Evolutionary conservation across 78 protist species (phyloP).

Genomic region (Dictyostelium firmibasis): DNA sequence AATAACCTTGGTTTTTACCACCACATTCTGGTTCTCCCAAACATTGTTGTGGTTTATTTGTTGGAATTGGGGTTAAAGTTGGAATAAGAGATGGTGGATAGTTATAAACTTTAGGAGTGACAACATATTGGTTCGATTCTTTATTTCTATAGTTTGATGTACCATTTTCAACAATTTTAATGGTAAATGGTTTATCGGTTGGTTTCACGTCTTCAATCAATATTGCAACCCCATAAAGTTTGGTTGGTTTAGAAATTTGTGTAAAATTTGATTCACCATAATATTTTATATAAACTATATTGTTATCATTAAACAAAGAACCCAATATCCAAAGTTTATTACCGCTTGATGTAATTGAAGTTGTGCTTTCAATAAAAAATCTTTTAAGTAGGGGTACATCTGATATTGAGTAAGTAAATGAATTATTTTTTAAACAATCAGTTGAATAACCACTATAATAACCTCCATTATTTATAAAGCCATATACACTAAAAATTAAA

Average conservation of each 20-base stretch:
- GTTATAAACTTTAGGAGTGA: not conserved
- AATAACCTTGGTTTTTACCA: not conserved
- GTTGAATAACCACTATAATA: slow-evolving; percentile 5
- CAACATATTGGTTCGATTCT: not conserved
- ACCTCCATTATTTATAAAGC: not conserved
- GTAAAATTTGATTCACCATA: not conserved
- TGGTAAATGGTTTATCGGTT: not conserved
- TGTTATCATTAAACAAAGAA: not conserved
- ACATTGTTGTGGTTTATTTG: not conserved
- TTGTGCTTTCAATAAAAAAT: not conserved
- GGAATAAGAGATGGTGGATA: not conserved
- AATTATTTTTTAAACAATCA: not conserved
- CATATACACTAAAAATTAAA: not conserved
- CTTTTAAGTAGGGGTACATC: not conserved
- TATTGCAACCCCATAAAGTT: not conserved
- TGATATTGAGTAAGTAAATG: not conserved
- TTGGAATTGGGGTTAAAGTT: not conserved
- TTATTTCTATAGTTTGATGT: not conserved
- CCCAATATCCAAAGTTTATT: not conserved
- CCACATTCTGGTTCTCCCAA: not conserved
- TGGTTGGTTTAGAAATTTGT: not conserved
- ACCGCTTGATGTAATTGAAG: not conserved
- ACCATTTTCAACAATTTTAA: not conserved
- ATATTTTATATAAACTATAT: not conserved
- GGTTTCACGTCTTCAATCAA: not conserved